Evolutionary conservation across 371 early-diverging fungal genomes (phyloP), one percentile per base, ranked within the genome.

Genomic region (Mortierella sp.): DNA sequence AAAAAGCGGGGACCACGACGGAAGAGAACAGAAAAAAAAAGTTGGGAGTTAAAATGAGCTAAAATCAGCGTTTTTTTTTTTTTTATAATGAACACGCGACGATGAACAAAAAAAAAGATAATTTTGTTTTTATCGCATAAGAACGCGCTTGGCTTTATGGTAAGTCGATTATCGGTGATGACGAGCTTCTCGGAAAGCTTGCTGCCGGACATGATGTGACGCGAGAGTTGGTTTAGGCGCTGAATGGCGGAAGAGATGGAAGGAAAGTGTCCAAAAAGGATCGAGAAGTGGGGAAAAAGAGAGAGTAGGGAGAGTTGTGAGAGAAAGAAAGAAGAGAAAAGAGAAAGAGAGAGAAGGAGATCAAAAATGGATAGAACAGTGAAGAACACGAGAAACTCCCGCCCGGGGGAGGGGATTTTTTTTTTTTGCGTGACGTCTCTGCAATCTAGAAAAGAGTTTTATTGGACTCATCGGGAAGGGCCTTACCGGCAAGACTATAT

Each of bases 51-150:
- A 60, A 46, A 7, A n/a, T 16, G 7, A n/a, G 28, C 44, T 60
- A 45, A 19, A n/a, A n/a, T n/a, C n/a, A n/a, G n/a, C n/a, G n/a
- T n/a, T n/a, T n/a, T n/a, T n/a, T n/a, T n/a, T n/a, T n/a, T n/a
- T n/a, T n/a, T n/a, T n/a, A n/a, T n/a, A n/a, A n/a, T n/a, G 30
- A 47, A 52, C 44, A 15, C 30, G 28, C 2, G 37, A 37, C n/a
- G n/a, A 18, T 44, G 23, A 9, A 12, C n/a, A 46, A 62, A 29
- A 62, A 55, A 26, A 25, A 59, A 12, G n/a, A n/a, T n/a, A n/a
- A n/a, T n/a, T n/a, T n/a, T n/a, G n/a, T n/a, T n/a, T n/a, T n/a
- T 88, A 94, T 94, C 98, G 93, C 72, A 98, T 96, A 63, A 98
- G 88, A 57, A 96, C 97, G 62, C 97, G 92, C 90, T 97, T 95